Evolutionary conservation across 2,329 filamentous ascomycete species (phyloP), one percentile per base, ranked within the genome.

Genomic region (Pseudonectria foliicola): DNA sequence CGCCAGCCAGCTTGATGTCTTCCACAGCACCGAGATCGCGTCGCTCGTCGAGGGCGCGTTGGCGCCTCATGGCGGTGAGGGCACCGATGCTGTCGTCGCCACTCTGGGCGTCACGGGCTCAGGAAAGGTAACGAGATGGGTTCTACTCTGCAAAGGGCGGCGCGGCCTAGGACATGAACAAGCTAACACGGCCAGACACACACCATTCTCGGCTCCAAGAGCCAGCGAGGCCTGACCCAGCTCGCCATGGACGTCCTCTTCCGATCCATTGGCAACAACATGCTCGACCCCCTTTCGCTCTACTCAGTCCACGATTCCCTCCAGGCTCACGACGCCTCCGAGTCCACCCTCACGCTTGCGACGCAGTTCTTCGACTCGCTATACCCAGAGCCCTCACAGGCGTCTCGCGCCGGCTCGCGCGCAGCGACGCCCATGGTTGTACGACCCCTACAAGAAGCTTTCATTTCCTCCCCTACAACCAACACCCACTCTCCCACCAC

Each of bases 81-180:
- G 88, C 13, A 82, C 87, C 45, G 90, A 96, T 71, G 89, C 86
- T 8, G 66, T 96, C 37, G 67, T 98, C 35, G 92, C 92, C 21
- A 96, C 92, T 6, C 62, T 98, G 38, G 92, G 92, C 12, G 88
- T 95, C 28, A 95, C 90, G 7, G 92, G 92, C 10, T 95, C 89
- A 32, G 92, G 92, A 60, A 98, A 98, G 80, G 90, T 94, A 51
- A 31, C 53, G 39, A 29, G 35, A 24, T 12, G 31, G 39, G 52
- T 25, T 40, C 6, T 23, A 8, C 3, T 25, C 16, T 13, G 3
- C 27, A 25, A 14, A 21, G 25, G 13, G 28, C 15, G 14, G 34
- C 4, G 12, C 6, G 13, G 16, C 13, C 27, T 2, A 16, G 13
- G 7, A 16, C 16, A 16, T 27, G 21, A 26, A 24, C 32, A 6